phyloP scores from a whole-genome alignment of 2,329 filamentous ascomycete genomes.

The Fusarium torreyae region DNA sequence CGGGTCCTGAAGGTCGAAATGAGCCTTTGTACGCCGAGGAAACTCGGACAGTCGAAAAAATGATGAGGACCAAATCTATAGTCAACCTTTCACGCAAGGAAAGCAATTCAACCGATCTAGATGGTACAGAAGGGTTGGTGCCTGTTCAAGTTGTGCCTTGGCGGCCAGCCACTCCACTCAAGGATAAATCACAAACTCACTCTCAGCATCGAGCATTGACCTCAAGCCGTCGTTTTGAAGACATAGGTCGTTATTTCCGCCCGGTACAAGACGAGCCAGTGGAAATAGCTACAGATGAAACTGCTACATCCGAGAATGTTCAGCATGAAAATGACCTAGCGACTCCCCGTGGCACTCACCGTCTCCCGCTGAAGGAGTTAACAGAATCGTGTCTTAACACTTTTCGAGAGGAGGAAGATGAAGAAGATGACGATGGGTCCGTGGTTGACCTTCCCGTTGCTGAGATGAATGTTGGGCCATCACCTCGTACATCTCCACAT shows the following conservation, averaged over 20 bases:
- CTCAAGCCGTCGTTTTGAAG: conserved; percentile 34
- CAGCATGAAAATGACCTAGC: conserved; percentile 16
- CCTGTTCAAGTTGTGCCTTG: conserved; percentile 48
- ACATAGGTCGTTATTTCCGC: conserved; percentile 54
- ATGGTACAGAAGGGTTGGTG: conserved; percentile 35
- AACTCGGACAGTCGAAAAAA: conserved; percentile 17
- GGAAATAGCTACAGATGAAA: conserved; percentile 55
- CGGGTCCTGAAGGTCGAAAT: neutral
- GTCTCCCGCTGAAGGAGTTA: conserved; percentile 44
- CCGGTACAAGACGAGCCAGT: conserved; percentile 46
- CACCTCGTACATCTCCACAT: conserved; percentile 22
- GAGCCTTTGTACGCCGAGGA: neutral
- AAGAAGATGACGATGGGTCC: conserved; percentile 13
- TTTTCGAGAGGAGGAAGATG: conserved; percentile 39
- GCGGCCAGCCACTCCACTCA: conserved; percentile 12
- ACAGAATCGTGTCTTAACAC: conserved; percentile 44
- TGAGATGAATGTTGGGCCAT: conserved; percentile 16
- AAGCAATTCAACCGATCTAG: conserved; percentile 53
- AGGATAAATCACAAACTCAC: conserved; percentile 11
- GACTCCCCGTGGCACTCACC: conserved; percentile 22
- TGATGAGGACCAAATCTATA: conserved; percentile 50
- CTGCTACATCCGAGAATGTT: conserved; percentile 48
- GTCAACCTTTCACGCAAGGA: conserved; percentile 55
- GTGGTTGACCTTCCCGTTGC: conserved; percentile 5
- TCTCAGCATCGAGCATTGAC: conserved; percentile 12